phyloP scores from a whole-genome alignment of 2,329 filamentous ascomycete genomes.

The Salinomyces thailandicus region DNA sequence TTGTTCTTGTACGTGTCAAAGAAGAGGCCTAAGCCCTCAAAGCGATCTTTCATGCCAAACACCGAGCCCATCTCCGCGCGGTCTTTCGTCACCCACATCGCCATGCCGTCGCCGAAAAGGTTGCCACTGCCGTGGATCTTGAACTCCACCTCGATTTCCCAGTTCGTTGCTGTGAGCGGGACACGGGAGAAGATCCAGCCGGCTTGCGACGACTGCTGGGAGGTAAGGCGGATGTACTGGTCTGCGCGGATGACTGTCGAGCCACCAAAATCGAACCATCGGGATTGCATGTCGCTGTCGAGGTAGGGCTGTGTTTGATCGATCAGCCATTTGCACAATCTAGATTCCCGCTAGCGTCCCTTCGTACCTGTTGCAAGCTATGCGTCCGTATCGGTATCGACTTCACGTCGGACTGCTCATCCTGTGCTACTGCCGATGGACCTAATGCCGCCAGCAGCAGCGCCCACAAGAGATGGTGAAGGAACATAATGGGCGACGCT shows the following conservation, averaged over 20 bases:
- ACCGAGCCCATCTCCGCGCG: constrained; percentile 70
- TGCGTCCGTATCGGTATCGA: constrained; percentile 28
- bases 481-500: neutral
- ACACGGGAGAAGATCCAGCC: constrained; percentile 93
- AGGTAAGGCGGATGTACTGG: constrained; percentile 81
- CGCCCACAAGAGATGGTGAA: neutral
- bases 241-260: constrained; percentile 74
- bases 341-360: too few relatives aligned
- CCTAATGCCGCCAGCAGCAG: constrained; percentile 25
- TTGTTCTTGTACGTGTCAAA: constrained; percentile 99
- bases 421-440: constrained; percentile 14
- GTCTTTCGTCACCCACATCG: constrained; percentile 95
- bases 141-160: constrained; percentile 96
- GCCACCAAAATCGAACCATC: constrained; percentile 98
- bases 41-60: constrained; percentile 78
- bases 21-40: constrained; percentile 90
- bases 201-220: constrained; percentile 78
- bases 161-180: constrained; percentile 93
- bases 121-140: constrained; percentile 81
- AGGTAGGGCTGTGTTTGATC: constrained; percentile 66
- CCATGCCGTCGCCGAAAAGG: constrained; percentile 91
- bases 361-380: constrained; percentile 19
- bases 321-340: too few relatives aligned
- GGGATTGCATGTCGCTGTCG: constrained; percentile 94
- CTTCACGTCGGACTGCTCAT: constrained; percentile 23